Percentiles rank a stretch among this genome's conserved stretches.
Conservation (phyloP, 2,329 filamentous ascomycete genomes). For the Penicillium verrucosum region DNA sequence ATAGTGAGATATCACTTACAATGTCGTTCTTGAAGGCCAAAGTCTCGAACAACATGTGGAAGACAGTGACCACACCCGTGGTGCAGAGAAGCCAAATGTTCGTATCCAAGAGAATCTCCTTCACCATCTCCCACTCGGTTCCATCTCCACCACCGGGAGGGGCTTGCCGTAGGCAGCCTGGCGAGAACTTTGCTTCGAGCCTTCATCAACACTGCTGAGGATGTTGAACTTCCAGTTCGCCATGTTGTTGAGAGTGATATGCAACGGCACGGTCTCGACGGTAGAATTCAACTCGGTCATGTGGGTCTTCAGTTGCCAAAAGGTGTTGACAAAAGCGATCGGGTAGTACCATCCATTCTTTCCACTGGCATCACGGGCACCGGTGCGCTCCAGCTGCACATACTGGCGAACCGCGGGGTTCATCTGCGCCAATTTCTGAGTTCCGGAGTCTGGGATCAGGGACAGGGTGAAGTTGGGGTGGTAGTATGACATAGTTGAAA, state of each 20-base stretch:
- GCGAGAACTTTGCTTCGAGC: slow-evolving; percentile 75
- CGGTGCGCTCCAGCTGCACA: slow-evolving; percentile 73
- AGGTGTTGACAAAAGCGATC: slow-evolving; percentile 87
- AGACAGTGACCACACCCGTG: slow-evolving; percentile 77
- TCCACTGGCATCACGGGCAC: slow-evolving; percentile 76
- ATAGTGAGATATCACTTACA: slow-evolving; percentile 39
- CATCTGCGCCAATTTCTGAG: slow-evolving; percentile 62
- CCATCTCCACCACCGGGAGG: slow-evolving; percentile 80
- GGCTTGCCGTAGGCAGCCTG: slow-evolving; percentile 72
- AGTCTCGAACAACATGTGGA: slow-evolving; percentile 93
- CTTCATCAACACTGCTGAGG: slow-evolving; percentile 79
- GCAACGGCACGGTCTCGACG: slow-evolving; percentile 74
- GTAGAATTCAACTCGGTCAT: slow-evolving; percentile 93
- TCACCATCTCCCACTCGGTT: slow-evolving; percentile 93
- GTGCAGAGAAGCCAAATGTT: slow-evolving; percentile 86
- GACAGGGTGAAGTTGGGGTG: slow-evolving; percentile 92
- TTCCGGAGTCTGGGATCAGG: slow-evolving; percentile 75
- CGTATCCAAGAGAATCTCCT: slow-evolving; percentile 89
- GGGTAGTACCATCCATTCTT: slow-evolving; percentile 93
- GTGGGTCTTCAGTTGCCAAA: slow-evolving; percentile 90
- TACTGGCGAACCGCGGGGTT: slow-evolving; percentile 75
- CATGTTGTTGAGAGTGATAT: slow-evolving; percentile 78
- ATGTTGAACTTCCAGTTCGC: slow-evolving; percentile 86
- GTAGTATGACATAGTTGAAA: slow-evolving; percentile 81
- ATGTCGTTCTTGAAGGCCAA: slow-evolving; percentile 98